Percentiles rank a stretch among this genome's conserved stretches.
Conservation (phyloP, 192 early-diverging fungal species). For the Bifiguratus adelaidae region DNA sequence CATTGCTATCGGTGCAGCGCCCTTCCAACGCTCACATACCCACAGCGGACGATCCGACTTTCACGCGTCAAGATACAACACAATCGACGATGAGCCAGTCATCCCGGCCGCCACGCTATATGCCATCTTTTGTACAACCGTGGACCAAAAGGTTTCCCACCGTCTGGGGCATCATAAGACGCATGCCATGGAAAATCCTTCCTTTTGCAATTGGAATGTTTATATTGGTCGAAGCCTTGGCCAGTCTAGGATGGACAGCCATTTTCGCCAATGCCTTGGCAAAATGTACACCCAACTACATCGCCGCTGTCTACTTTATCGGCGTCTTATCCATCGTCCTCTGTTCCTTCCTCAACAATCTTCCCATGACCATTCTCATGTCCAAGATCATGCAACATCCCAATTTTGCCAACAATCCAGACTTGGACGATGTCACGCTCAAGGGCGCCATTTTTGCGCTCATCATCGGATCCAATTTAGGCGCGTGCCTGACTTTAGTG, state of each 20-base stretch:
- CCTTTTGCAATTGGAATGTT: slow-evolving; percentile 85
- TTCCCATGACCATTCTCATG: slow-evolving; percentile 82
- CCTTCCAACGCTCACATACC: too few relatives aligned
- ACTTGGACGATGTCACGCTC: slow-evolving; percentile 20
- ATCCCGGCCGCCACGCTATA: too few relatives aligned
- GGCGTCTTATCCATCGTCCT: slow-evolving; percentile 50
- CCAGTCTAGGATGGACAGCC: slow-evolving; percentile 53
- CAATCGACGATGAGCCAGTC: too few relatives aligned
- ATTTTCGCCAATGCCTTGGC: slow-evolving; percentile 49
- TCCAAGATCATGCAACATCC: slow-evolving; percentile 57
- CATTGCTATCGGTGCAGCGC: too few relatives aligned
- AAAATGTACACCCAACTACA: slow-evolving; percentile 33
- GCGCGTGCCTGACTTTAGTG: slow-evolving; percentile 65
- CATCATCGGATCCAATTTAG: slow-evolving; percentile 71
- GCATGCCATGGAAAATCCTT: slow-evolving; percentile 68
- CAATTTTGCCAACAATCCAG: slow-evolving; percentile 31
- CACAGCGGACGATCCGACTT: too few relatives aligned
- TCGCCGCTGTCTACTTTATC: slow-evolving; percentile 47
- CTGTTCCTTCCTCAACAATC: slow-evolving; percentile 74
- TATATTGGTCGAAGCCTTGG: slow-evolving; percentile 68
- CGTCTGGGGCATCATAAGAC: slow-evolving; percentile 26
- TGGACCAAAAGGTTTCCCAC: too few relatives aligned
- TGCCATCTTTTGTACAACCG: too few relatives aligned
- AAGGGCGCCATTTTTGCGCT: slow-evolving; percentile 60
- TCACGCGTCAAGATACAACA: too few relatives aligned